A percentile compares a stretch with the other conserved stretches of the same genome.
These are phyloP conservation scores for Clarireedia sp. DNA, from an alignment of 2,329 filamentous ascomycete genomes.

Conservation along the genomic window DNA sequence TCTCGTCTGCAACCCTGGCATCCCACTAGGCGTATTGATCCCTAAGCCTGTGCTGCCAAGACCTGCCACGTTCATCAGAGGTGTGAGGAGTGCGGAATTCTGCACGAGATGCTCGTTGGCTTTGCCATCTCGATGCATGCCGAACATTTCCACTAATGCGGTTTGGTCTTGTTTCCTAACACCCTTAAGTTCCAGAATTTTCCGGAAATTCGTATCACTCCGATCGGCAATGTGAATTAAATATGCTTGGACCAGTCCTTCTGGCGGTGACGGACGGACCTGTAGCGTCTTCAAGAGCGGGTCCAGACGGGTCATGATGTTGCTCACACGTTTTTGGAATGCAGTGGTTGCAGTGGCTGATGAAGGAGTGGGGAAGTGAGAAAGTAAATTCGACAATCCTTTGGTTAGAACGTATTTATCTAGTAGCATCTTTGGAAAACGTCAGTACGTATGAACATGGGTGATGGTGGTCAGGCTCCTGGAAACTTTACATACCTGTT, in stretches of 20 bases:
- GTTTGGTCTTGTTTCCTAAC: slow-evolving; percentile 77
- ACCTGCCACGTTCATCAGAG: slow-evolving; percentile 46
- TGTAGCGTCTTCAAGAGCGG: slow-evolving; percentile 93
- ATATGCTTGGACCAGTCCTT: slow-evolving; percentile 93
- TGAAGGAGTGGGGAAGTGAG: slow-evolving; percentile 35
- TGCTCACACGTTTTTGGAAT: slow-evolving; percentile 80
- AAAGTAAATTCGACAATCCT: slow-evolving; percentile 63
- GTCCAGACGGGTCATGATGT: slow-evolving; percentile 79
- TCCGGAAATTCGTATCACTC: slow-evolving; percentile 90
- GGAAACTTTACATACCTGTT: slow-evolving; percentile 54
- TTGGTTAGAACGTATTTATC: slow-evolving; percentile 90
- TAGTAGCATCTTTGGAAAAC: slow-evolving; percentile 67
- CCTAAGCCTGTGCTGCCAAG: slow-evolving; percentile 37
- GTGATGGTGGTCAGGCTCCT: not conserved
- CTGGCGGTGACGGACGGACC: slow-evolving; percentile 81
- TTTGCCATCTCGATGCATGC: slow-evolving; percentile 67
- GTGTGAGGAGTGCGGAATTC: slow-evolving; percentile 62
- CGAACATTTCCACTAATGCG: slow-evolving; percentile 79
- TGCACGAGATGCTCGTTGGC: slow-evolving; percentile 60
- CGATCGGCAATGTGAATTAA: slow-evolving; percentile 93
- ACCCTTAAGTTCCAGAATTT: slow-evolving; percentile 92
- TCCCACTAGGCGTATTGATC: slow-evolving; percentile 36
- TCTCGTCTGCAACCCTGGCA: slow-evolving; percentile 39
- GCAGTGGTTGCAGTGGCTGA: slow-evolving; percentile 33
- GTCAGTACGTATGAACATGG: slow-evolving; percentile 7